Evolutionary conservation across 768 basidiomycete genomes (phyloP).

Genomic region (Lactarius akahatsu): DNA sequence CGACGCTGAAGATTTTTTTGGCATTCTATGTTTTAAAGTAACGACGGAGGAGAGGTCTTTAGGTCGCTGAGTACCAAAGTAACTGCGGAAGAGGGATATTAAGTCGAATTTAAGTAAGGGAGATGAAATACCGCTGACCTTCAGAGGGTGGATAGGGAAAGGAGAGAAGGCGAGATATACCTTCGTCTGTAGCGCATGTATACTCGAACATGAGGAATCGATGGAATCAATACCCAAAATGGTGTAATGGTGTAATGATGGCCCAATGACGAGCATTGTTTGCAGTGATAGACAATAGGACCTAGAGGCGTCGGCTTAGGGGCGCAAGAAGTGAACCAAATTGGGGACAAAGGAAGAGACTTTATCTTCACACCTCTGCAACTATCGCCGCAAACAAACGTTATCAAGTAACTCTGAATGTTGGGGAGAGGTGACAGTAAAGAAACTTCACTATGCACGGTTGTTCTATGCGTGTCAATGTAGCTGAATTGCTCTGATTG

Average conservation of each 20-base stretch:
- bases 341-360: neutral
- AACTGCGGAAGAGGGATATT: neutral
- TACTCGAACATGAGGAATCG: neutral
- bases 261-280: neutral
- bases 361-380: neutral
- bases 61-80: neutral
- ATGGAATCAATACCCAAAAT: neutral
- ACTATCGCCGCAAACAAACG: neutral
- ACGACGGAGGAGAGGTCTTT: neutral
- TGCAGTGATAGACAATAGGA: neutral
- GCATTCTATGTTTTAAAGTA: neutral
- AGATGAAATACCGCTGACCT: neutral
- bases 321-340: neutral
- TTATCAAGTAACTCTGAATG: neutral
- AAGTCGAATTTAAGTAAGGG: neutral
- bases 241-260: neutral
- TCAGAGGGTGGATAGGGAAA: neutral
- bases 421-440: neutral
- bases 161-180: neutral
- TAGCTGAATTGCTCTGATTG: too few species aligned
- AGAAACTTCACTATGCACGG: neutral
- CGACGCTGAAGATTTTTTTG: neutral
- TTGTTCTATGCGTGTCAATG: neutral
- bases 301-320: neutral
- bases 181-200: neutral